Base-by-base conservation (phyloP, 2,329 filamentous ascomycete genomes). In the Ophioceras dolichostomum region DNA sequence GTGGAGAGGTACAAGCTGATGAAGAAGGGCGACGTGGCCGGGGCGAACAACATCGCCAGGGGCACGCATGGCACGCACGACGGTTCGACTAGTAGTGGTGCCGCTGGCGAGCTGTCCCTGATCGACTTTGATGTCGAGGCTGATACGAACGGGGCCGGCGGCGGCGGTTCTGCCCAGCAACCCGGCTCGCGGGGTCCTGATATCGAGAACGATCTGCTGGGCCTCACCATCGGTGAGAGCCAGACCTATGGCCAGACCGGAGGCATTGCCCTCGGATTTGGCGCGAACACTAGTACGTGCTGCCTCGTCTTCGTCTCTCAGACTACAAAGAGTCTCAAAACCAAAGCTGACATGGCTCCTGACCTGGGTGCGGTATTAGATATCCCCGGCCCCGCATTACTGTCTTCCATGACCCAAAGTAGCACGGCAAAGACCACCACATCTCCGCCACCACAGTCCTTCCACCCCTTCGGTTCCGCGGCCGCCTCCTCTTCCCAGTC, bases 1-100 rank as follows among this genome's bases (percentile, higher is more conserved):
- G 85, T 96, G 39, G 86, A 96, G 61, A 70, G 91, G 45, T 98
- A 96, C 59, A 94, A 86, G 68, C 65, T 96, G 39, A 79, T 96
- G 60, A 98, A 94, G 67, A 93, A 91, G 64, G 91, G 91, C 17
- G 88, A 98, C 51, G 58, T 93, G 32, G 85, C 88, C 47, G 86
- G 67, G 10, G 86, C 91, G 13, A 76, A 80, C 45, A 84, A 78
- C 56, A 83, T 96, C 46, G 85, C 86, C 6, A 79, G 83, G 52
- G 86, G 88, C 20, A 32, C 22, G 19, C 18, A 49, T 4, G 24
- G 41, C 10, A 77, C 74, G 18, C 79, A 73, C 42, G 75, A 76
- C 41, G 28, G 33, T 10, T 9, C 48, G 10, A 27, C 39, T 8
- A 78, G 74, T 17, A 80, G 73, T 42, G 76, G 76, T 41, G 70